phyloP scores from a whole-genome alignment of 352 stramenopile genomes.

The Blastocystis sp. region DNA sequence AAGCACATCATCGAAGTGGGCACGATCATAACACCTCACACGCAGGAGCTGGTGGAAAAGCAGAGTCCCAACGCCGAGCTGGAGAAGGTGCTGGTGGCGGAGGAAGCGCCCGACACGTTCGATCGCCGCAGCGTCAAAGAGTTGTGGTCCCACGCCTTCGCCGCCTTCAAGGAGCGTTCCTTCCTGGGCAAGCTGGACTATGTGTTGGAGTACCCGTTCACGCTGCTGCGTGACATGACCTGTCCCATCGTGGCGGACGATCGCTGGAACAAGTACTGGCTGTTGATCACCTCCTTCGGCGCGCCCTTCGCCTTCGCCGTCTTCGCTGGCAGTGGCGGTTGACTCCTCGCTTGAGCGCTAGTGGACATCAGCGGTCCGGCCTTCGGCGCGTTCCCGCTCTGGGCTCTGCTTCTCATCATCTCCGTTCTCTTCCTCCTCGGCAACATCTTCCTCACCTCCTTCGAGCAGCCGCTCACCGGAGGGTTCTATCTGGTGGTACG shows the following conservation, averaged over 20 bases:
- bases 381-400: slow-evolving; percentile 17
- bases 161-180: neutral
- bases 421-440: slow-evolving; percentile 20
- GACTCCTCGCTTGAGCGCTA: neutral
- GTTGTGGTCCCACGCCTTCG: slow-evolving; percentile 15
- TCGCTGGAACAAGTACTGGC: slow-evolving; percentile 74
- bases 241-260: slow-evolving; percentile 81
- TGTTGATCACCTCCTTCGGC: slow-evolving; percentile 52
- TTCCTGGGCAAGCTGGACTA: slow-evolving; percentile 12
- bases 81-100: neutral
- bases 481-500: slow-evolving; percentile 38
- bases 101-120: neutral
- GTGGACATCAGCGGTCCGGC: slow-evolving; percentile 22
- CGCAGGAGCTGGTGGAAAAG: slow-evolving; percentile 44
- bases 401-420: slow-evolving; percentile 45
- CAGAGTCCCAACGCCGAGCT: slow-evolving; percentile 29
- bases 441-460: slow-evolving; percentile 62
- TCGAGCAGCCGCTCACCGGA: slow-evolving; percentile 31
- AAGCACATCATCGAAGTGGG: slow-evolving; percentile 11
- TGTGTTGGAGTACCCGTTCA: slow-evolving; percentile 78
- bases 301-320: slow-evolving; percentile 58
- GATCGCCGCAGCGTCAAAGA: slow-evolving; percentile 12
- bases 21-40: neutral
- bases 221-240: slow-evolving; percentile 74
- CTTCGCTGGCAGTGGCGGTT: neutral